Evolutionary conservation across 2,329 filamentous ascomycete species (phyloP).

Genomic region (Scedosporium minutisporum): DNA sequence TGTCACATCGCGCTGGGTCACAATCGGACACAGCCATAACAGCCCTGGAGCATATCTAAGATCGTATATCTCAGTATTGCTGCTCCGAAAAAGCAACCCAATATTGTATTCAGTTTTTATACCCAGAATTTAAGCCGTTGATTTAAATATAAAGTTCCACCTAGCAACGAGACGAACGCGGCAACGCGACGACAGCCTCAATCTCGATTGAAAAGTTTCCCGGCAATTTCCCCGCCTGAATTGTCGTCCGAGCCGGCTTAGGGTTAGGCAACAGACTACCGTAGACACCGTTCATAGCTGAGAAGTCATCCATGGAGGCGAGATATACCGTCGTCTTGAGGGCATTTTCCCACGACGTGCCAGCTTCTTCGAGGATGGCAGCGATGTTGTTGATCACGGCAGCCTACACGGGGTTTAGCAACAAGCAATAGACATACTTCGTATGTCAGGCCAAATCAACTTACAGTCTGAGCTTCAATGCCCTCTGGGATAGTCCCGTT

Average conservation of each 20-base stretch:
- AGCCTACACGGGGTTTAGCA: not conserved
- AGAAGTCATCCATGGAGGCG: conserved; percentile 14
- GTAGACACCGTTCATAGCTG: conserved; percentile 13
- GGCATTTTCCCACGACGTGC: conserved; percentile 13
- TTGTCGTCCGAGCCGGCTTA: conserved; percentile 10
- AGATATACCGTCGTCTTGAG: conserved; percentile 13
- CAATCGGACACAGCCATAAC: too few species aligned
- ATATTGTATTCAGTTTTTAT: too few species aligned
- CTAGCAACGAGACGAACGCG: not conserved
- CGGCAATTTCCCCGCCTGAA: conserved; percentile 12
- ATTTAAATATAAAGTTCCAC: too few species aligned
- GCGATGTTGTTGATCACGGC: conserved; percentile 11
- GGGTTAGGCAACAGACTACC: conserved; percentile 10
- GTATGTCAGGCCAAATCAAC: not conserved
- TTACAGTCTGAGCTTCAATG: conserved; percentile 13
- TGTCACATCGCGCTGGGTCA: too few species aligned
- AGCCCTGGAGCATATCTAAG: too few species aligned
- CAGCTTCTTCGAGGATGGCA: conserved; percentile 12
- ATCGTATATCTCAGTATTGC: too few species aligned
- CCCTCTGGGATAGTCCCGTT: conserved; percentile 13
- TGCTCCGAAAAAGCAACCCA: too few species aligned
- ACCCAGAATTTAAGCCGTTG: too few species aligned
- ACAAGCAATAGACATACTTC: conserved; percentile 5
- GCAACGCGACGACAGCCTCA: conserved; percentile 8
- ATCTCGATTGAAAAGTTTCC: conserved; percentile 12